phyloP scores from a whole-genome alignment of 345 rosid species.

The Citrus medica region DNA sequence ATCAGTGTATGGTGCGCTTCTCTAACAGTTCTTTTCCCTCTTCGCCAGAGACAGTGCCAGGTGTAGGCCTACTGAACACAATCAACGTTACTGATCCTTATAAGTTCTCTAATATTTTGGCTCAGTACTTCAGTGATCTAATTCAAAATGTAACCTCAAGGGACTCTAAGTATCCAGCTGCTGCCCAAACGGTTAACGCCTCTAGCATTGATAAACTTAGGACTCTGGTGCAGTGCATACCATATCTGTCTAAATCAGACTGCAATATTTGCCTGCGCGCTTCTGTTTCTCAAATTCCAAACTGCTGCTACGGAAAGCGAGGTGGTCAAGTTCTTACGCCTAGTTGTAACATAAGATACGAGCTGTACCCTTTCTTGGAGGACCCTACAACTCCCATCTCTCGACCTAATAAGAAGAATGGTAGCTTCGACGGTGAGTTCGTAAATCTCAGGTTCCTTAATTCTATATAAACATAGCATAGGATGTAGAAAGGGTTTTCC shows the following conservation, averaged over 20 bases:
- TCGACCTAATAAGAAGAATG: not conserved
- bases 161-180: not conserved
- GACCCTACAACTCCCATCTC: not conserved
- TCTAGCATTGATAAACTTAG: accelerated
- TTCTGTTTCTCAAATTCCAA: not conserved
- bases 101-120: not conserved
- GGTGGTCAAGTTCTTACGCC: conserved; percentile 9
- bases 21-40: conserved; percentile 14
- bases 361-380: not conserved
- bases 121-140: not conserved
- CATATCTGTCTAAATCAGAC: not conserved
- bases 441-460: not conserved
- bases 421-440: not conserved
- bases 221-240: not conserved
- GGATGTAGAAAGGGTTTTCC: not conserved
- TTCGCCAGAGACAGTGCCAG: accelerated
- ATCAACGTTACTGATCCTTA: not conserved
- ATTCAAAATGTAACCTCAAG: not conserved
- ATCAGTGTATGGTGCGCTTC: conserved; percentile 17
- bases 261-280: not conserved
- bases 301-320: not conserved
- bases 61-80: accelerated
- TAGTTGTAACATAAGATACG: conserved; percentile 15
- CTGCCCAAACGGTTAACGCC: not conserved
- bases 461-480: not conserved